Evolutionary conservation across 108 stramenopile species (phyloP).

Genomic region (Cyclostephanos tholiformis): DNA sequence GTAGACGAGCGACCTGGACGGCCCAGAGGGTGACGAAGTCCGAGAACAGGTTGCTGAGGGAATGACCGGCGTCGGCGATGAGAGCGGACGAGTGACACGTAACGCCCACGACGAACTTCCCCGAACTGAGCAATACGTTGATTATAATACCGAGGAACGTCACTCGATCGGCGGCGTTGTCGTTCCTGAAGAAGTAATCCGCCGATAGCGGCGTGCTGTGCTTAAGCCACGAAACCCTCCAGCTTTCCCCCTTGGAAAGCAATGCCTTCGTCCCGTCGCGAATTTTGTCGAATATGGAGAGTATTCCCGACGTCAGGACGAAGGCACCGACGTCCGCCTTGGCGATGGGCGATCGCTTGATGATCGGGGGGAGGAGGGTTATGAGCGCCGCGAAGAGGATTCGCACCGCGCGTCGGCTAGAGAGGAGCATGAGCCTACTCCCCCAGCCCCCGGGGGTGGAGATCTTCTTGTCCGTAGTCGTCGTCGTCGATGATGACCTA

Average conservation of each 20-base stretch:
- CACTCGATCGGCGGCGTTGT: constrained; percentile 80
- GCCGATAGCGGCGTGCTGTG: constrained; percentile 50
- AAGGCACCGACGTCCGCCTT: constrained; percentile 50
- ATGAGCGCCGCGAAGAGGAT: constrained; percentile 58
- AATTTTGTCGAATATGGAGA: constrained; percentile 43
- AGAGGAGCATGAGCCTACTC: constrained; percentile 27
- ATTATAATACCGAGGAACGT: constrained; percentile 85
- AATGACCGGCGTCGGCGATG: constrained; percentile 97
- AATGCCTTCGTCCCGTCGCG: constrained; percentile 45
- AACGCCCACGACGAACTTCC: constrained; percentile 84
- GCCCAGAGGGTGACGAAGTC: constrained; percentile 96
- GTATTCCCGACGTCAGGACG: constrained; percentile 26
- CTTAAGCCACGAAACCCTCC: constrained; percentile 53
- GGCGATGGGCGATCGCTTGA: constrained; percentile 24
- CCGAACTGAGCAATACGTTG: constrained; percentile 74
- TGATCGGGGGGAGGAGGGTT: constrained; percentile 51
- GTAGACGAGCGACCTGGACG: constrained; percentile 81
- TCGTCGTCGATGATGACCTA: neutral
- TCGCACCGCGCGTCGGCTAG: constrained; percentile 45
- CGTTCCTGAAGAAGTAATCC: constrained; percentile 58
- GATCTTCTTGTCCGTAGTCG: neutral
- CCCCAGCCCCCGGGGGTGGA: constrained; percentile 34
- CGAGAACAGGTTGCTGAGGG: constrained; percentile 83
- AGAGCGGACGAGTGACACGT: constrained; percentile 83
- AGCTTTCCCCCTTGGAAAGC: constrained; percentile 40